phyloP scores from a whole-genome alignment of 1,139 yeast genomes.

The Lodderomyces margitis region DNA sequence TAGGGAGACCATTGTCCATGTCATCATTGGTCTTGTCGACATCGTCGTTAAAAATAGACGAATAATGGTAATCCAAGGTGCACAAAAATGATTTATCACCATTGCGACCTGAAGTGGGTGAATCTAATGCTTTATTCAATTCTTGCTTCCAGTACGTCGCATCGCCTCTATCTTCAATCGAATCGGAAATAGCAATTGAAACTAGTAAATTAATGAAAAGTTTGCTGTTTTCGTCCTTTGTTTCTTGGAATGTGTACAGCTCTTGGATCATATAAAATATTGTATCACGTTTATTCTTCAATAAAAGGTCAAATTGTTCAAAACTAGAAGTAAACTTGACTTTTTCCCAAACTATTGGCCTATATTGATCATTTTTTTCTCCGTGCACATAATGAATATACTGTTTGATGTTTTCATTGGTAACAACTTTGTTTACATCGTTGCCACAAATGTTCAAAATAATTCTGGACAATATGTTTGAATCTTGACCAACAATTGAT shows the following conservation, averaged over 20 bases:
- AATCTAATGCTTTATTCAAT: constrained; percentile 6
- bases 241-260: constrained; percentile 20
- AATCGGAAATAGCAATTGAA: constrained; percentile 21
- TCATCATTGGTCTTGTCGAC: constrained; percentile 8
- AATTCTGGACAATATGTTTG: constrained; percentile 25
- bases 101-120: background rate
- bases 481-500: constrained; percentile 11
- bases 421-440: constrained; percentile 12
- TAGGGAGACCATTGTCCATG: constrained; percentile 10
- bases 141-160: constrained; percentile 27
- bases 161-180: constrained; percentile 19
- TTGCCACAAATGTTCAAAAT: constrained; percentile 22
- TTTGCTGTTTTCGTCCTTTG: constrained; percentile 29
- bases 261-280: constrained; percentile 19
- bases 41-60: constrained; percentile 17
- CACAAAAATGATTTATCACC: constrained; percentile 8
- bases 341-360: constrained; percentile 11
- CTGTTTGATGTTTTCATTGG: constrained; percentile 6
- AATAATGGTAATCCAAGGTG: constrained; percentile 17
- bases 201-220: constrained; percentile 27
- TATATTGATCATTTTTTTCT: constrained; percentile 5
- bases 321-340: constrained; percentile 7
- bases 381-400: constrained; percentile 3
- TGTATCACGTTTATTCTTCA: constrained; percentile 14
- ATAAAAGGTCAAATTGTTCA: constrained; percentile 7